Base-by-base conservation (phyloP, 495 filamentous ascomycete species). In the Thermothielavioides terrestris region DNA sequence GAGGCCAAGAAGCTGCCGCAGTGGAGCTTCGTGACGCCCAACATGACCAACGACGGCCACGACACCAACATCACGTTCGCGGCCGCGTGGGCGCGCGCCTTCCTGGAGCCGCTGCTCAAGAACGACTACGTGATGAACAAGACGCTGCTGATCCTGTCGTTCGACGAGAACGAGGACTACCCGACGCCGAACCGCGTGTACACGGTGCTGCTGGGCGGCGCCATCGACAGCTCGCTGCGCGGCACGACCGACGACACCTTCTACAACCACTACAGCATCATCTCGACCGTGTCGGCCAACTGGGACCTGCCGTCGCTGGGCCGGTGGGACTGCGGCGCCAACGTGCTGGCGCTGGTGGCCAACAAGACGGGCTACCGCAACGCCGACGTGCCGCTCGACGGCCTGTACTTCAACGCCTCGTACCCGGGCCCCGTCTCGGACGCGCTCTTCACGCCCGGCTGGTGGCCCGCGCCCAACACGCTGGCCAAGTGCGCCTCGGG, bases 21-120 rank as follows among this genome's bases (percentile, higher is more conserved):
- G 62, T 85, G 80, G 79, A 75, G 78, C 55, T 86, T 87, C 63
- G 77, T 86, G 49, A 88, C 83, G 14, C 85, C 85, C 12, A 87
- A 87, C 70, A 86, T 88, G 83, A 43, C 68, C 4, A 68, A 65
- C 52, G 75, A 82, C 59, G 85, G 77, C 21, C 84, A 89, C 56
- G 83, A 89, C 62, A 80, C 76, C 42, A 70, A 74, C 61, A 73
- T 88, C 46, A 78, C 75, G 26, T 71, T 77, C 46, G 78, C 80
- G 5, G 78, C 77, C 4, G 55, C 58, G 5, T 88, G 79, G 79
- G 67, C 78, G 4, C 70, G 70, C 17, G 59, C 47, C 27, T 86
- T 84, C 69, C 58, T 89, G 1, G 63, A 74, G 23, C 78, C 81
- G 0, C 76, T 88, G 32, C 72, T 88, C 22, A 61, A 70, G 10